These are phyloP conservation scores for Arachis hypogaea DNA, from an alignment of 306 rosid genomes.

Conservation along the genomic window DNA sequence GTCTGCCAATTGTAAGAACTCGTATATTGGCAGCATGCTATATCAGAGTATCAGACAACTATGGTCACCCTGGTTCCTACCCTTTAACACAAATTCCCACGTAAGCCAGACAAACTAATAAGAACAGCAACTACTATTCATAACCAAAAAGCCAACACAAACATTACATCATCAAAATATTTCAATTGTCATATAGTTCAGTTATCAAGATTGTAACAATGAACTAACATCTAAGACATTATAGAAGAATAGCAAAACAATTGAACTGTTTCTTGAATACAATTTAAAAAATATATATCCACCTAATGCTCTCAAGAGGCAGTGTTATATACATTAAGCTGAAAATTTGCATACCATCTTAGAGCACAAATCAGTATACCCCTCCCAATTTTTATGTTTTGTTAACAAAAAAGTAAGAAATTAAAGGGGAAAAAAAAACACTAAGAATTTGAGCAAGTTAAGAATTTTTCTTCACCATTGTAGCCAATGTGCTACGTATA, in stretches of 20 bases:
- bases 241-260: conserved; percentile 3
- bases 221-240: not conserved
- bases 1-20: not conserved
- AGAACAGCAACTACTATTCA: not conserved
- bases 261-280: not conserved
- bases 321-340: conserved; percentile 49
- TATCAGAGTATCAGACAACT: not conserved
- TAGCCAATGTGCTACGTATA: conserved; percentile 59
- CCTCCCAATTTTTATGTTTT: not conserved
- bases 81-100: not conserved
- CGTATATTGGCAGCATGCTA: not conserved
- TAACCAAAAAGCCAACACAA: conserved; percentile 17
- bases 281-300: conserved; percentile 9
- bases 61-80: not conserved
- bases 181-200: not conserved
- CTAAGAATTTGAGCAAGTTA: conserved; percentile 34
- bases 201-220: not conserved
- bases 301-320: conserved; percentile 40
- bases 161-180: conserved; percentile 2
- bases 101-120: not conserved
- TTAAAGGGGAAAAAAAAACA: not conserved
- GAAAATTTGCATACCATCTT: conserved; percentile 40
- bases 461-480: conserved; percentile 54
- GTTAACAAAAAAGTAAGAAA: not conserved
- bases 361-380: conserved; percentile 15